Evolutionary conservation across 495 filamentous ascomycete species (phyloP).

Genomic region (Penicillium waksmanii): DNA sequence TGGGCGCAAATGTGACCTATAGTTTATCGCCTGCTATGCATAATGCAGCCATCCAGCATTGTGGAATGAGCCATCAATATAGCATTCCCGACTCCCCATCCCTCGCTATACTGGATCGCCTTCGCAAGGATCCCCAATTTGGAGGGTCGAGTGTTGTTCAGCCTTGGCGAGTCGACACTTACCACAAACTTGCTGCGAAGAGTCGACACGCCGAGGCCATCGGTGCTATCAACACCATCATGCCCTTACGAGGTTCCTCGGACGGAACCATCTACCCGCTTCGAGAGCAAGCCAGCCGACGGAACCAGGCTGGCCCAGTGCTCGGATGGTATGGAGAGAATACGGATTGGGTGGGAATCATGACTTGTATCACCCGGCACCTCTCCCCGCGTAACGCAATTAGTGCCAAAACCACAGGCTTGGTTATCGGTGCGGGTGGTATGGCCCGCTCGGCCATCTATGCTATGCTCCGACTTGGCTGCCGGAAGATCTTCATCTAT

Average conservation of each 20-base stretch:
- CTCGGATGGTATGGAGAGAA: constrained; percentile 80
- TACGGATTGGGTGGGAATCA: constrained; percentile 81
- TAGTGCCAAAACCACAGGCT: constrained; percentile 65
- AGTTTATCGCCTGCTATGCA: constrained; percentile 82
- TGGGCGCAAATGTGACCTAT: constrained; percentile 73
- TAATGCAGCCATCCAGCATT: constrained; percentile 70
- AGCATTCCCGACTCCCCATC: constrained; percentile 65
- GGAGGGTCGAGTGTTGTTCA: constrained; percentile 74
- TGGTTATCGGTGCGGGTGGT: constrained; percentile 80
- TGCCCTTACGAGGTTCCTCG: constrained; percentile 67
- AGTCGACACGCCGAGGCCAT: constrained; percentile 79
- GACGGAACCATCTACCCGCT: constrained; percentile 69
- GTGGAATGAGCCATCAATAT: constrained; percentile 74
- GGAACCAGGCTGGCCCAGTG: constrained; percentile 67
- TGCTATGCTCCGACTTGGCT: constrained; percentile 76
- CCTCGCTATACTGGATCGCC: constrained; percentile 63
- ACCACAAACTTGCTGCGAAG: constrained; percentile 66
- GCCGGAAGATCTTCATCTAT: constrained; percentile 77
- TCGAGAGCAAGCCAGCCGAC: constrained; percentile 61
- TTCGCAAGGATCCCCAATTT: constrained; percentile 67
- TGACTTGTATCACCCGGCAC: constrained; percentile 69
- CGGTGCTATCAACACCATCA: constrained; percentile 80
- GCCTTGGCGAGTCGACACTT: constrained; percentile 76
- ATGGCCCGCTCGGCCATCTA: constrained; percentile 83
- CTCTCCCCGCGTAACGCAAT: constrained; percentile 81